Evolutionary conservation across 2,329 filamentous ascomycete genomes (phyloP).

Genomic region (Alternaria tenuissima): DNA sequence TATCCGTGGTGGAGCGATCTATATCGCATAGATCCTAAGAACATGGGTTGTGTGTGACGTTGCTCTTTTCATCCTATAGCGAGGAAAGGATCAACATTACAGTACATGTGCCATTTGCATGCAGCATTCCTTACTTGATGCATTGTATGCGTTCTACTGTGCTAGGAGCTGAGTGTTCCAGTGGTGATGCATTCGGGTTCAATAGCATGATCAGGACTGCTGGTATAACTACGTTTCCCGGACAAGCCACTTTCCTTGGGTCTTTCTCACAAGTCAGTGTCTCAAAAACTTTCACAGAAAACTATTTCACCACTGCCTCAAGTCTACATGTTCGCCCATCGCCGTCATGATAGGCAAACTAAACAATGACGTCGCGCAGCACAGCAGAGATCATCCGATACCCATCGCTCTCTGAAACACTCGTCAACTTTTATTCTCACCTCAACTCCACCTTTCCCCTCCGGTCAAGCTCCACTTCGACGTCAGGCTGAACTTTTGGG

Average conservation of each 20-base stretch:
- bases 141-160: not conserved
- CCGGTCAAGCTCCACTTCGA: constrained; percentile 2
- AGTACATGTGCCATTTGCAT: not conserved
- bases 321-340: not conserved
- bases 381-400: not conserved
- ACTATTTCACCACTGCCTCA: not conserved
- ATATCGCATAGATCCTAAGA: constrained; percentile 10
- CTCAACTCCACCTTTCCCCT: not conserved
- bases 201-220: not conserved
- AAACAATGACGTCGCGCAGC: not conserved
- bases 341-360: not conserved
- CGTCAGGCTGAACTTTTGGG: not conserved
- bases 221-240: not conserved
- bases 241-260: not conserved
- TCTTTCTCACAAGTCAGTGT: not conserved
- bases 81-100: constrained; percentile 8
- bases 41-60: not conserved
- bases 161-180: not conserved
- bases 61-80: constrained; percentile 1
- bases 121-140: not conserved
- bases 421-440: not conserved
- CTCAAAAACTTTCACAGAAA: not conserved
- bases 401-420: not conserved
- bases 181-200: not conserved
- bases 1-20: constrained; percentile 1